Base-by-base conservation (phyloP, 2,329 filamentous ascomycete genomes). In the Penicillium sp. region DNA sequence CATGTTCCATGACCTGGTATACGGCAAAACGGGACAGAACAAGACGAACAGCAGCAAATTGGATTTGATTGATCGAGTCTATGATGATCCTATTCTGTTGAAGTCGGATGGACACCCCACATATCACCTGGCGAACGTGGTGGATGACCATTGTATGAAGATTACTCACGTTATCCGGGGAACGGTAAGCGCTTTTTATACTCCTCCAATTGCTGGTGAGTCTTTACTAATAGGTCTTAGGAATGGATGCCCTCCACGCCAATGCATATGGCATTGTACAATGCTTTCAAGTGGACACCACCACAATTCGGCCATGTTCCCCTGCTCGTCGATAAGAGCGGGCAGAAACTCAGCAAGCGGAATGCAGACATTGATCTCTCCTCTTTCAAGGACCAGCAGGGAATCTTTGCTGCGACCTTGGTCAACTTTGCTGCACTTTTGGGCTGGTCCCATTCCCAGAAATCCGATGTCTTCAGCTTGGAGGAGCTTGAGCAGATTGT, bases 181-280 rank as follows among this genome's bases (percentile, higher is more conserved):
- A 57, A 89, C 90, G 28, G 89, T 91, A 78, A 71, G 85, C 77
- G 3, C 28, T 35, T 30, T 47, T 51, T 12, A 30, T 30, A n/a
- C 28, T 26, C 42, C 50, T 28, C 17, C 38, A 22, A 30, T 33
- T 4, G 26, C 15, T 57, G 22, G 45, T 22, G 47, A 62, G 2
- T 28, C 26, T 53, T 54, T 37, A 55, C 59, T 60, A 40, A 65
- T 17, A 6, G 33, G 26, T 35, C 58, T 6, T 57, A 91, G 84
- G 95, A 99, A 85, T 99, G 95, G 95, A 90, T 99, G 80, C 88
- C 94, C 37, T 97, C 93, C 0, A 98, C 95, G 0, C 93, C 93
- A 0, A 91, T 90, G 73, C 89, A 91, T 73, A 80, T 90, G 60
- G 84, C 84, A 38, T 76, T 95, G n/a, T 95, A 95, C 74, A 79